Percentiles rank a stretch among this genome's conserved stretches.
phyloP scores from a whole-genome alignment of 2,329 filamentous ascomycete species.

The Gremmenia infestans region DNA sequence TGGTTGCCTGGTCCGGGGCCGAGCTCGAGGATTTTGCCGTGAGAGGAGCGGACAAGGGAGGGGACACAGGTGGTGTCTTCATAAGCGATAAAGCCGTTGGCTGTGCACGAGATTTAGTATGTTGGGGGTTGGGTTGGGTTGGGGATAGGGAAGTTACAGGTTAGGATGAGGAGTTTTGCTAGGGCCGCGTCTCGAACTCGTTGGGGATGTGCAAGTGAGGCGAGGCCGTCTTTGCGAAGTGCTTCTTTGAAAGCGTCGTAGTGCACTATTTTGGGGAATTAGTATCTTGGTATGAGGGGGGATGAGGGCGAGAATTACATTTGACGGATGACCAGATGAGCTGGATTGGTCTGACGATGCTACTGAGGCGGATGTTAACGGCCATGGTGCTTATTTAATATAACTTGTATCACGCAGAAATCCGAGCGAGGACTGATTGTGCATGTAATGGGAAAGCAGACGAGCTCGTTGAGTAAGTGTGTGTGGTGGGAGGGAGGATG shows the following conservation, averaged over 20 bases:
- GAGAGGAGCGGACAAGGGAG: slow-evolving; percentile 27
- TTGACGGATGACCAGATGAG: too few relatives aligned
- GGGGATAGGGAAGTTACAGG: slow-evolving; percentile 15
- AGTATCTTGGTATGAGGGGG: slow-evolving; percentile 1
- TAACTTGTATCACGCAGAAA: too few relatives aligned
- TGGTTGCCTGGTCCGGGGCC: slow-evolving; percentile 42
- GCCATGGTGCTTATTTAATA: too few relatives aligned
- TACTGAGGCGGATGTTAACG: too few relatives aligned
- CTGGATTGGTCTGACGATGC: too few relatives aligned
- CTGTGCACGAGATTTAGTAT: slow-evolving; percentile 18
- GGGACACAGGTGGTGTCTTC: slow-evolving; percentile 34
- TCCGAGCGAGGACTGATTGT: too few relatives aligned
- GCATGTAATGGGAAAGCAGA: too few relatives aligned
- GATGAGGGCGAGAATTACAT: slow-evolving; percentile 1
- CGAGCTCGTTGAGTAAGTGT: too few relatives aligned
- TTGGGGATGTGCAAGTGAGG: slow-evolving; percentile 10
- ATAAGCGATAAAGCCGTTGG: slow-evolving; percentile 28
- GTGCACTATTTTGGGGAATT: slow-evolving; percentile 14
- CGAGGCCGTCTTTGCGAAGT: slow-evolving; percentile 19
- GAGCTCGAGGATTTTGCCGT: slow-evolving; percentile 39
- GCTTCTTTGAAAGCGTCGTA: slow-evolving; percentile 18
- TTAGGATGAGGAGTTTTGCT: slow-evolving; percentile 22
- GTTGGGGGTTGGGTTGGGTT: not conserved
- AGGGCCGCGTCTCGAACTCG: slow-evolving; percentile 22
- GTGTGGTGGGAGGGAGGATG: too few relatives aligned